phyloP scores from a whole-genome alignment of 2,329 filamentous ascomycete genomes.

The Microsporum canis region DNA sequence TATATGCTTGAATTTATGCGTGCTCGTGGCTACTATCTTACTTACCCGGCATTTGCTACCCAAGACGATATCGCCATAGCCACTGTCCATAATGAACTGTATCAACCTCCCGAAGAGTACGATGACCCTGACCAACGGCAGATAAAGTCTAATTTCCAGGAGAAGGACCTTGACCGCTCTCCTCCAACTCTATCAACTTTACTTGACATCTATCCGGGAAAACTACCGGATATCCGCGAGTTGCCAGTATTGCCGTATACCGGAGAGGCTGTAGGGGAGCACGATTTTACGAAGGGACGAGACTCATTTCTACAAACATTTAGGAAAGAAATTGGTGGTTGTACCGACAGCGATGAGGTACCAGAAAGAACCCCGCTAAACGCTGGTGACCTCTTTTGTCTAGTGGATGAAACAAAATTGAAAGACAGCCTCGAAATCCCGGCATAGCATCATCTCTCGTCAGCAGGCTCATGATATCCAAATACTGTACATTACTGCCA shows the following conservation, averaged over 20 bases:
- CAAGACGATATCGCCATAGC: slow-evolving; percentile 46
- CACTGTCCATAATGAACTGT: slow-evolving; percentile 68
- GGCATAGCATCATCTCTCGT: neutral
- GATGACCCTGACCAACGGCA: neutral
- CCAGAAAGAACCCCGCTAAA: slow-evolving; percentile 24
- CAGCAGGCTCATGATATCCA: neutral
- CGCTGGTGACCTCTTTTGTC: slow-evolving; percentile 57
- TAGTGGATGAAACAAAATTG: slow-evolving; percentile 11
- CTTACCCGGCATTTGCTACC: slow-evolving; percentile 57
- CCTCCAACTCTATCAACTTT: slow-evolving; percentile 39
- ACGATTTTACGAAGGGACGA: slow-evolving; percentile 32
- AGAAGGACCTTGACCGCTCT: slow-evolving; percentile 20
- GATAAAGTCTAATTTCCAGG: slow-evolving; percentile 11
- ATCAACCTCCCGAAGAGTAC: slow-evolving; percentile 59
- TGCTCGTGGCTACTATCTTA: slow-evolving; percentile 61
- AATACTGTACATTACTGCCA: neutral
- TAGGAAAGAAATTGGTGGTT: slow-evolving; percentile 56
- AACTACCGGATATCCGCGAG: slow-evolving; percentile 38
- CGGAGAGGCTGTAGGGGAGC: slow-evolving; percentile 39
- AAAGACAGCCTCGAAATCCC: neutral
- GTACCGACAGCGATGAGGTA: slow-evolving; percentile 33
- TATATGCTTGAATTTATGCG: slow-evolving; percentile 65
- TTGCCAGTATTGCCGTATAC: slow-evolving; percentile 54
- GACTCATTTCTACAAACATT: slow-evolving; percentile 48
- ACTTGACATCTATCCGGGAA: slow-evolving; percentile 36